These are phyloP conservation scores for Eucalyptus camaldulensis DNA, from an alignment of 345 rosid species.

Conservation along the genomic window DNA sequence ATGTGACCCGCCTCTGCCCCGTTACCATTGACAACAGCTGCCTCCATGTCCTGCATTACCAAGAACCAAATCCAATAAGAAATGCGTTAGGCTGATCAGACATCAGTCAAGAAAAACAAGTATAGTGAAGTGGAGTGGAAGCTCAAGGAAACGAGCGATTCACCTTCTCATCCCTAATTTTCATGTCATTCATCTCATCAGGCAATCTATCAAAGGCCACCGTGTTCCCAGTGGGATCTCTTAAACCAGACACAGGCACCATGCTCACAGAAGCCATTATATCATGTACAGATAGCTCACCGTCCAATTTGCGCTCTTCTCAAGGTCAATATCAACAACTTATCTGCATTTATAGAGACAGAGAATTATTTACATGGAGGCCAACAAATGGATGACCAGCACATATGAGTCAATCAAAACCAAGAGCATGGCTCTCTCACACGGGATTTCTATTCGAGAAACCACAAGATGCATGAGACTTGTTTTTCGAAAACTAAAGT, in stretches of 20 bases:
- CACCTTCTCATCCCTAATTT: slow-evolving; percentile 85
- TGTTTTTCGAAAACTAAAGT: background rate
- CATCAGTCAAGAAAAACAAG: background rate
- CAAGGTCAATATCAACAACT: background rate
- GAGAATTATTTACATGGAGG: background rate
- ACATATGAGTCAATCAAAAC: background rate
- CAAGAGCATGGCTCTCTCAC: background rate
- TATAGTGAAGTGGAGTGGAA: background rate
- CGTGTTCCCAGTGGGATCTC: slow-evolving; percentile 36
- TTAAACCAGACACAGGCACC: slow-evolving; percentile 36
- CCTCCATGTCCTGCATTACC: slow-evolving; percentile 64
- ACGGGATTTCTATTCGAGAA: background rate
- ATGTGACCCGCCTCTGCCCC: slow-evolving; percentile 65
- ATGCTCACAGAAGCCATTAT: slow-evolving; percentile 57
- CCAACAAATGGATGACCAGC: background rate
- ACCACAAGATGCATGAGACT: background rate
- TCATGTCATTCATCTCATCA: slow-evolving; percentile 84
- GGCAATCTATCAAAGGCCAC: slow-evolving; percentile 72
- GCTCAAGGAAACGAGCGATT: background rate
- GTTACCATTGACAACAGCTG: slow-evolving; percentile 75
- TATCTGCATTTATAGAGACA: background rate
- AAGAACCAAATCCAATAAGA: background rate
- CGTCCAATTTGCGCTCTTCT: background rate
- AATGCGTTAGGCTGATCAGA: background rate
- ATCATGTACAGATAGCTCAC: background rate